phyloP scores from a whole-genome alignment of 208 protist genomes.

The Tetramitus jugosus region DNA sequence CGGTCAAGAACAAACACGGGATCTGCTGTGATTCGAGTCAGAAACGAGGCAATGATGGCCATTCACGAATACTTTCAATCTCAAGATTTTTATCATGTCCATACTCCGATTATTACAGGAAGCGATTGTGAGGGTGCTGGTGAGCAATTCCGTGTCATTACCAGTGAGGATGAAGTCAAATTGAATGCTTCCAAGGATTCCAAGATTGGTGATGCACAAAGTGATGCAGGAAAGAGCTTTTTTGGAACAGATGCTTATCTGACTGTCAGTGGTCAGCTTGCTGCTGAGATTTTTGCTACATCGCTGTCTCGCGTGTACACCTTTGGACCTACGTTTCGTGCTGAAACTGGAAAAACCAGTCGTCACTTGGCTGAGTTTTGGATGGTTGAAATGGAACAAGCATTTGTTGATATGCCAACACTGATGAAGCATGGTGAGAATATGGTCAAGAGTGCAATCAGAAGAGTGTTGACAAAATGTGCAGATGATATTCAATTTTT shows the following conservation, averaged over 20 bases:
- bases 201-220: not conserved
- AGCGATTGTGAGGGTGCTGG: slow-evolving; percentile 75
- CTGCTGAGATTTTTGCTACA: slow-evolving; percentile 90
- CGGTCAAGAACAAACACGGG: slow-evolving; percentile 53
- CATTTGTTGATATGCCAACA: slow-evolving; percentile 91
- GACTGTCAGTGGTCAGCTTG: slow-evolving; percentile 98
- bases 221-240: slow-evolving; percentile 68
- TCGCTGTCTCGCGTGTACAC: slow-evolving; percentile 92
- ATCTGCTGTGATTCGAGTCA: slow-evolving; percentile 47
- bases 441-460: slow-evolving; percentile 52
- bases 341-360: slow-evolving; percentile 93
- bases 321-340: slow-evolving; percentile 87
- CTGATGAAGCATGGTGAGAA: slow-evolving; percentile 84
- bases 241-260: slow-evolving; percentile 93
- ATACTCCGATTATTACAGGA: slow-evolving; percentile 65
- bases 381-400: slow-evolving; percentile 92
- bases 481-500: slow-evolving; percentile 51
- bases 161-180: not conserved
- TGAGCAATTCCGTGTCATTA: slow-evolving; percentile 60
- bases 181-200: not conserved
- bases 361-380: slow-evolving; percentile 96
- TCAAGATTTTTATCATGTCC: slow-evolving; percentile 52
- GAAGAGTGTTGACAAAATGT: not conserved
- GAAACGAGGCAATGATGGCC: slow-evolving; percentile 43
- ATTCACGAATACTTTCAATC: slow-evolving; percentile 48